These are phyloP conservation scores for Candida broadrunensis DNA, from an alignment of 805 yeast species.

Conservation along the genomic window DNA sequence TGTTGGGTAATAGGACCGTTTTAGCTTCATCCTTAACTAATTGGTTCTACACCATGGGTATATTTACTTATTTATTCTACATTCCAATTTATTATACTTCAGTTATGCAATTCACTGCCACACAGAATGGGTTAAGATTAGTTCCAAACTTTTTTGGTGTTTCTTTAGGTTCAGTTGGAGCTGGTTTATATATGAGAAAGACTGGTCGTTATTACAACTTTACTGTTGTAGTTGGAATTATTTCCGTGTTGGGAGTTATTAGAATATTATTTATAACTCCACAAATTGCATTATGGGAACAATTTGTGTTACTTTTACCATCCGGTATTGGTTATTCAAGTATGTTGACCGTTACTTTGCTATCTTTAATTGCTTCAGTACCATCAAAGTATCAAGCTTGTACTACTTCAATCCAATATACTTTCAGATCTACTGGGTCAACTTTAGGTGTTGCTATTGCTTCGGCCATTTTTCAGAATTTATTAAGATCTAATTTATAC, in stretches of 20 bases:
- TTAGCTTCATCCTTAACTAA: constrained; percentile 63
- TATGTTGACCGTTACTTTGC: constrained; percentile 65
- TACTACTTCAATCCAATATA: constrained; percentile 86
- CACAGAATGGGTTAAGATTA: constrained; percentile 55
- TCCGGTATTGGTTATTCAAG: constrained; percentile 68
- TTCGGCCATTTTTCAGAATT: constrained; percentile 60
- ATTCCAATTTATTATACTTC: constrained; percentile 66
- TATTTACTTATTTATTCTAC: constrained; percentile 62
- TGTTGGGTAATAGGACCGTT: constrained; percentile 58
- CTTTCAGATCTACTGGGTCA: constrained; percentile 84
- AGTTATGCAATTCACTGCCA: constrained; percentile 50
- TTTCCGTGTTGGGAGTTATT: constrained; percentile 47
- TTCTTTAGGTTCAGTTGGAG: constrained; percentile 60
- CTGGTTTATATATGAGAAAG: constrained; percentile 64
- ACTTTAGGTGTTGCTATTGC: constrained; percentile 75
- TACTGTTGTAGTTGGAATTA: constrained; percentile 38
- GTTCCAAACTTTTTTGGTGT: constrained; percentile 70
- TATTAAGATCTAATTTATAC: constrained; percentile 28
- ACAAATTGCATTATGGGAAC: constrained; percentile 14
- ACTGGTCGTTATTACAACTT: constrained; percentile 64
- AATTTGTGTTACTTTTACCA: constrained; percentile 37
- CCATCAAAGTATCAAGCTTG: constrained; percentile 71
- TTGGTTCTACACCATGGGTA: constrained; percentile 69
- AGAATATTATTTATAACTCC: constrained; percentile 25
- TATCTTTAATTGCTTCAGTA: constrained; percentile 76